Evolutionary conservation across 768 basidiomycete species (phyloP).

Genomic region (Boletus tylopilopsis): DNA sequence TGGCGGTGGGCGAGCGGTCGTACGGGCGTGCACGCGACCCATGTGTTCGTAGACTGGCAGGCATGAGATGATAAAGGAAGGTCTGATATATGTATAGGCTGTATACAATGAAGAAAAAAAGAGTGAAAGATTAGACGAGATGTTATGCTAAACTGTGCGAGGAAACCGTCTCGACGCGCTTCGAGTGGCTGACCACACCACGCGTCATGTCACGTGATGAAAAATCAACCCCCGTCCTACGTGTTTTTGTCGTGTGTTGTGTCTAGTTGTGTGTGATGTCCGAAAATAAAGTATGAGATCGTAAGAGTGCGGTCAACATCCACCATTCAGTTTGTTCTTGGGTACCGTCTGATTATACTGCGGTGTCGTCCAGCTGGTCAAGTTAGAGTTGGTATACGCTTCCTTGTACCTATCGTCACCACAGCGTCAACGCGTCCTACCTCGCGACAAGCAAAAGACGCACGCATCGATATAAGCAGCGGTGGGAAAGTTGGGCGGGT

Average conservation of each 20-base stretch:
- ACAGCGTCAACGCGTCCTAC: background rate
- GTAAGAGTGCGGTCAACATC: constrained; percentile 19
- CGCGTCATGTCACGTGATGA: constrained; percentile 27
- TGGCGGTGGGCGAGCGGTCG: constrained; percentile 13
- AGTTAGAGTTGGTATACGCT: constrained; percentile 43
- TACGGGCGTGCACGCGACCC: constrained; percentile 20
- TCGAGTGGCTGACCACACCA: constrained; percentile 28
- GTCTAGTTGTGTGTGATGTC: background rate
- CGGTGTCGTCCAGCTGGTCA: constrained; percentile 40
- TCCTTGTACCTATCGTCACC: constrained; percentile 34
- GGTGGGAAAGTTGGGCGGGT: constrained; percentile 74
- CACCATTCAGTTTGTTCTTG: constrained; percentile 45
- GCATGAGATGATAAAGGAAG: constrained; percentile 15
- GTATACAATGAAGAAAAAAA: constrained; percentile 18
- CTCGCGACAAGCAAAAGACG: constrained; percentile 17
- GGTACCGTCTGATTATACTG: constrained; percentile 53
- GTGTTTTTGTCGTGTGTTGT: background rate
- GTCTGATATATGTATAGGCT: constrained; percentile 21
- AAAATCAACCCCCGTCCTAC: constrained; percentile 24
- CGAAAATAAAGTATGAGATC: constrained; percentile 3
- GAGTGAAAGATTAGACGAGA: constrained; percentile 12
- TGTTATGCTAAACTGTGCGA: constrained; percentile 8
- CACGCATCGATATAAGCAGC: constrained; percentile 69
- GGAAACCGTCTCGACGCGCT: constrained; percentile 8
- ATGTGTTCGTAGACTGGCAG: constrained; percentile 15